Conservation (phyloP, 2,329 filamentous ascomycete species). For the Grosmannia clavigera region DNA sequence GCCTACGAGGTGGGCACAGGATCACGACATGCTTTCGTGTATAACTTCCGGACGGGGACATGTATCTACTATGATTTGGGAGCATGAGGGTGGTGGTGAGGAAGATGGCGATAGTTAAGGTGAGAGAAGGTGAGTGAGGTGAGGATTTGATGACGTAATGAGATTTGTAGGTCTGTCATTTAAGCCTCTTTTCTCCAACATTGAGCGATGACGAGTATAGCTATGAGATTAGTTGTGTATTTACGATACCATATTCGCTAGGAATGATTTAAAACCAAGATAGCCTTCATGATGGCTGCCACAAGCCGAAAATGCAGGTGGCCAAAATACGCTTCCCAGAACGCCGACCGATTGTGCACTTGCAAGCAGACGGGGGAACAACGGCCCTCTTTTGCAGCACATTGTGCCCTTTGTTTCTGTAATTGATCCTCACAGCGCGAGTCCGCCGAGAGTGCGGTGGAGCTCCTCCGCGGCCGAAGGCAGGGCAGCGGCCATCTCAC, state of each 20-base stretch:
- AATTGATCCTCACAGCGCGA: background rate
- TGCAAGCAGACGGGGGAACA: too few relatives aligned
- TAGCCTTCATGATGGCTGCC: too few relatives aligned
- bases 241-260: too few relatives aligned
- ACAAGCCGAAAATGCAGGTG: too few relatives aligned
- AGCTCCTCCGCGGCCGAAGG: constrained; percentile 8
- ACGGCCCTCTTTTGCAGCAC: too few relatives aligned
- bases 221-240: background rate
- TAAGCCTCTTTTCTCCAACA: too few relatives aligned
- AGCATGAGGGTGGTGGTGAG: constrained; percentile 16
- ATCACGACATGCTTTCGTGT: constrained; percentile 68
- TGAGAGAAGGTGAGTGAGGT: background rate
- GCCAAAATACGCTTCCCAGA: too few relatives aligned
- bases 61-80: constrained; percentile 78
- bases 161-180: too few relatives aligned
- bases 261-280: too few relatives aligned
- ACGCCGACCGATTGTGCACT: too few relatives aligned
- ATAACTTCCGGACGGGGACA: constrained; percentile 77
- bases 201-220: too few relatives aligned
- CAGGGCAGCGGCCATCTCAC: constrained; percentile 11
- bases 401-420: too few relatives aligned
- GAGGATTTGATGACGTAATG: background rate
- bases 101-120: background rate
- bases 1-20: constrained; percentile 41
- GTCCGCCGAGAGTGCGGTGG: constrained; percentile 10